Conservation (phyloP, 2,329 filamentous ascomycete genomes). For the Alternaria conjuncta region DNA sequence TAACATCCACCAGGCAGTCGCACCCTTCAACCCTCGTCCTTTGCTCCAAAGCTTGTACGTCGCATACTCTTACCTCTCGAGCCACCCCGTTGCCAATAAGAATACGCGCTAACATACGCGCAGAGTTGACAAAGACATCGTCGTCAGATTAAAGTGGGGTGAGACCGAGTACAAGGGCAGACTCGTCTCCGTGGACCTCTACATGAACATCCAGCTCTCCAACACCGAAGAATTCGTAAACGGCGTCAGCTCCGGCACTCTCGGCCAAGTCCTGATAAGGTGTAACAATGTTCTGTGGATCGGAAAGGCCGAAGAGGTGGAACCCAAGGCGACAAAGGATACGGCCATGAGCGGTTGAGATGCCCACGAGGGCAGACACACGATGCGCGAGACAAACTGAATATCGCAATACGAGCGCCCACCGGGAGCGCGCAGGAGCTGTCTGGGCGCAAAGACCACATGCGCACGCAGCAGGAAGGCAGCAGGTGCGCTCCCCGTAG, state of each 20-base stretch:
- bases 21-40: constrained; percentile 94
- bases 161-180: constrained; percentile 96
- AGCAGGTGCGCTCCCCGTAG: constrained; percentile 7
- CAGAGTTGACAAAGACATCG: constrained; percentile 87
- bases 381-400: background rate
- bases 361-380: background rate
- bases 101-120: constrained; percentile 13
- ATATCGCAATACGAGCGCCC: background rate
- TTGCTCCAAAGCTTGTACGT: constrained; percentile 91
- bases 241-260: constrained; percentile 79
- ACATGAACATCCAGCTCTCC: constrained; percentile 97
- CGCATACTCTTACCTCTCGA: background rate
- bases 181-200: constrained; percentile 91
- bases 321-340: constrained; percentile 52
- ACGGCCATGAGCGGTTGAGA: constrained; percentile 50
- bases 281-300: constrained; percentile 99
- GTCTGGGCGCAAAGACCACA: background rate
- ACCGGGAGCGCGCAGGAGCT: background rate
- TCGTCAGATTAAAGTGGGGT: constrained; percentile 96
- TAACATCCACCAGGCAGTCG: constrained; percentile 55
- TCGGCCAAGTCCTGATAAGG: constrained; percentile 94
- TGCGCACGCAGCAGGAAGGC: background rate
- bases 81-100: background rate
- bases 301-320: constrained; percentile 59
- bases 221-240: constrained; percentile 92